Base-by-base conservation (phyloP, 2,329 filamentous ascomycete species). In the Aspergillus clavatus region DNA sequence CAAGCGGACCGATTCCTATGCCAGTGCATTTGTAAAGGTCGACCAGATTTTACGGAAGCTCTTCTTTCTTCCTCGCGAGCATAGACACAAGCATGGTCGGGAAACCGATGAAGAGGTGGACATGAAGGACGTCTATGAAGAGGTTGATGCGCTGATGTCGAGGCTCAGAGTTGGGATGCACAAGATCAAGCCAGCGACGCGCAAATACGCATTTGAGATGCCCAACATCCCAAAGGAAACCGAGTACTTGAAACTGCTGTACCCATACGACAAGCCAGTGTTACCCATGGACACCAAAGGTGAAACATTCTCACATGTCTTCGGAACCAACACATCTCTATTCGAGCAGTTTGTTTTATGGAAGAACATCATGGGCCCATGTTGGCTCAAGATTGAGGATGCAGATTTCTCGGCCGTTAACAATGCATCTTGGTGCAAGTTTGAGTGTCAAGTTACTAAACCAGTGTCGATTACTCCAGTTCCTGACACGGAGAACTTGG, bases 291-390 rank as follows among this genome's bases (percentile, higher is more conserved):
- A 86, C 50, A 71, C 80, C 5, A 80, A 76, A 31, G 93, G 93
- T 22, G 83, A 95, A 65, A 97, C 93, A 0, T 98, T 91, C 63
- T 96, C 91, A 1, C 87, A 88, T 54, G 84, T 95, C 19, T 98
- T 98, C 56, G 93, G 94, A 22, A 86, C 86, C 45, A 95, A 93
- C 66, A 98, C 93, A 0, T 83, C 88, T 1, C 76, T 98, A 0
- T 98, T 98, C 58, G 93, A 98, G 69, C 93, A 98, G 58, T 98
- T 98, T 62, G 93, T 98, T 16, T 77, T 98, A 4, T 96, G 90
- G 87, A 97, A 96, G 72, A 95, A 95, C 62, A 87, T 98, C 57
- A 98, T 96, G 91, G 93, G 93, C 1, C 93, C 93, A 23, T 97
- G 93, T 66, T 98, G 93, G 93, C 79, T 98, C 37, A 90, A 85